Evolutionary conservation across 1,284 basidiomycete species (phyloP).

Genomic region (Ceratobasidium sp.): DNA sequence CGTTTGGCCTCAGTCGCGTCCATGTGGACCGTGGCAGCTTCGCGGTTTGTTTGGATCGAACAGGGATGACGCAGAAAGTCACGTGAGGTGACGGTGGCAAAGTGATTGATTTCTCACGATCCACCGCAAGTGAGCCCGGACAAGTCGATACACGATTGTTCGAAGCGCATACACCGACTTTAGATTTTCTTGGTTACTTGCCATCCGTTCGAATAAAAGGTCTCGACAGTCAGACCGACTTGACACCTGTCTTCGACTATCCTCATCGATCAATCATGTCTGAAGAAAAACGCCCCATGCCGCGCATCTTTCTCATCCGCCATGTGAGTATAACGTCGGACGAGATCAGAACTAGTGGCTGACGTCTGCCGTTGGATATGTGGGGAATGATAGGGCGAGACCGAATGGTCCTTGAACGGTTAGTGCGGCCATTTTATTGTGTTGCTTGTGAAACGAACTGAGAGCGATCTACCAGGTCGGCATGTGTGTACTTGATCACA

Average conservation of each 20-base stretch:
- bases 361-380: constrained; percentile 27
- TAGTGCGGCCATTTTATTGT: constrained; percentile 29
- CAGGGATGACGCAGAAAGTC: neutral
- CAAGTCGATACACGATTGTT: constrained; percentile 18
- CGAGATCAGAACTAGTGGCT: neutral
- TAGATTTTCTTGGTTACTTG: neutral
- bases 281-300: constrained; percentile 57
- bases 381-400: constrained; percentile 68
- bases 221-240: neutral
- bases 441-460: constrained; percentile 47
- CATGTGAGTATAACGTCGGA: constrained; percentile 58
- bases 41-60: constrained; percentile 4
- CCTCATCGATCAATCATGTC: constrained; percentile 3
- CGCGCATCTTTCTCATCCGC: constrained; percentile 77
- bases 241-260: neutral
- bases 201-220: constrained; percentile 17
- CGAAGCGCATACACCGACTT: constrained; percentile 16
- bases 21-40: neutral
- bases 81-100: constrained; percentile 10
- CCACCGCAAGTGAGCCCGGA: constrained; percentile 33
- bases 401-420: constrained; percentile 93
- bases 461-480: constrained; percentile 56
- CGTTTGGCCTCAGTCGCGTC: constrained; percentile 9
- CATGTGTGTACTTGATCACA: constrained; percentile 61
- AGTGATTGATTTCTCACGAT: constrained; percentile 23